These are phyloP conservation scores for Citrus hindsii DNA, from an alignment of 345 rosid species.

Conservation along the genomic window DNA sequence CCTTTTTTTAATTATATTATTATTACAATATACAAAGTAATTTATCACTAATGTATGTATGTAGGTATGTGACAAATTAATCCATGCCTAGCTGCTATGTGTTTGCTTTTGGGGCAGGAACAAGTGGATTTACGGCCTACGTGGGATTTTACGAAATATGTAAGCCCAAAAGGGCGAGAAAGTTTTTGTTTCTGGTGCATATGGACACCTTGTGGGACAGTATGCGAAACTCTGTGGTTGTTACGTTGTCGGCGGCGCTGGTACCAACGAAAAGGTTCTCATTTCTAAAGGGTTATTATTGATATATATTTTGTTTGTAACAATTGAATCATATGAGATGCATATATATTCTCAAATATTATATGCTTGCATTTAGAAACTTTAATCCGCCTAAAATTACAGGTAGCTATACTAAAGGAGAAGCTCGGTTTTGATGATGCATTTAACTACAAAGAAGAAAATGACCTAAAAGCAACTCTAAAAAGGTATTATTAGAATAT, in stretches of 20 bases:
- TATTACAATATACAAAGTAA: too few species aligned
- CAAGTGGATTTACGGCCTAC: conserved; percentile 48
- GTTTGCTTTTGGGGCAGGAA: conserved; percentile 16
- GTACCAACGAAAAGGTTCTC: conserved; percentile 35
- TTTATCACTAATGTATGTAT: too few species aligned
- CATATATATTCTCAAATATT: neutral
- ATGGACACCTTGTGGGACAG: conserved; percentile 44
- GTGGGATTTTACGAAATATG: conserved; percentile 39
- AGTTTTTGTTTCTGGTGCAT: conserved; percentile 19
- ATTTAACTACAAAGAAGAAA: conserved; percentile 46
- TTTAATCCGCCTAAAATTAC: neutral
- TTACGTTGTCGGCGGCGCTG: conserved; percentile 47
- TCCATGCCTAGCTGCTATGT: neutral
- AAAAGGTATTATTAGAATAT: neutral
- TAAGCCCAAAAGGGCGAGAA: conserved; percentile 43
- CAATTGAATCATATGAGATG: too few species aligned
- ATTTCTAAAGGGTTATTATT: neutral
- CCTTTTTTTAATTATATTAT: too few species aligned
- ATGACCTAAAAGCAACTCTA: conserved; percentile 34
- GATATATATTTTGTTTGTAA: too few species aligned
- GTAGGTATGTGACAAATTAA: neutral
- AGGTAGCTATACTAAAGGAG: conserved; percentile 42
- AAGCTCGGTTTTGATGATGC: conserved; percentile 50
- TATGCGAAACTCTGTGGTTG: conserved; percentile 42
- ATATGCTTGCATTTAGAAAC: neutral